Base-by-base conservation (phyloP, 768 basidiomycete species). In the Mycena maculata region DNA sequence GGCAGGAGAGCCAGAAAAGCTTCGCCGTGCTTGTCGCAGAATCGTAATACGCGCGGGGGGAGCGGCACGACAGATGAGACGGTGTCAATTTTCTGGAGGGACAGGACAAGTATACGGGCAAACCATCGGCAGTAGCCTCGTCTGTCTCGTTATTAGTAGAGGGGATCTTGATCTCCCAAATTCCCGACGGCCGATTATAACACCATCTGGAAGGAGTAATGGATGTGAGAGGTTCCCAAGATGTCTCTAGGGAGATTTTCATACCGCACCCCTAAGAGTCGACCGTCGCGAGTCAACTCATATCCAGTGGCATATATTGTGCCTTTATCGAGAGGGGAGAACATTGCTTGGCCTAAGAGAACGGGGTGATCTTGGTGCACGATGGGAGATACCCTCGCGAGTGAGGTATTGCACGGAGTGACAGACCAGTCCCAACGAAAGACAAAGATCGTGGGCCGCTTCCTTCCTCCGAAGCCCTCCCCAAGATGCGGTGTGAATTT, bases 291-390 rank as follows among this genome's bases (percentile, higher is more conserved):
- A 2, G 87, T 85, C 45, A 83, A 80, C 52, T 90, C 87, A 72
- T 89, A 91, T 0, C 90, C 91, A 0, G 88, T 89, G 0, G 87
- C 87, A 59, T 86, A 86, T 7, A 92, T 67, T 23, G 77, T 75
- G 50, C 75, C 61, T 12, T 79, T 74, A 7, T 78, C 75, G 22
- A 78, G 75, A 0, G 82, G 78, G 7, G 78, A 79, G 72, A 92
- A 91, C 1, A 82, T 74, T 0, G 86, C 84, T 69, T 91, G 90
- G 18, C 87, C 89, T 50, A 90, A 86, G 13, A 84, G 73, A 16
- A 85, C 74, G 4, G 79, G 67, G 4, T 60, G 47, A 33, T 69
- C 65, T 20, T 38, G 6, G 18, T 60, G 57, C 4, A 66, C 55
- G 67, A 30, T 56, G 1, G 60, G 73, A 4, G 65, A 53, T 33